Percentiles rank a stretch among this genome's conserved stretches.
phyloP scores from a whole-genome alignment of 2,329 filamentous ascomycete genomes.

The Chaetomiaceae sp. region DNA sequence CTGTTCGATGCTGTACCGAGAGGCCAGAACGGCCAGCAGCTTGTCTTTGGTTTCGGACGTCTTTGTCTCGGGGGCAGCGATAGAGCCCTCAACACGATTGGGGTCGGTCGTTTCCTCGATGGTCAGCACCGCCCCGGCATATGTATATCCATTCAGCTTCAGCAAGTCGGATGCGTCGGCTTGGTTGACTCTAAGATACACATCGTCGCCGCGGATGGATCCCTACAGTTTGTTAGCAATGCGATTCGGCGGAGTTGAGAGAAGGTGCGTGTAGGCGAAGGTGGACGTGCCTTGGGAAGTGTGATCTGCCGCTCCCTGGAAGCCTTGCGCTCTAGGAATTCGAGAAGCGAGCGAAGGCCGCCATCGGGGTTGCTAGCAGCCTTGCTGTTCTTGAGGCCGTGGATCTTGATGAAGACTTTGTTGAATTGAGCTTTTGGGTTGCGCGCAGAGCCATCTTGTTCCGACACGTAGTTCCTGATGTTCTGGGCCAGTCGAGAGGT shows the following conservation, averaged over 20 bases:
- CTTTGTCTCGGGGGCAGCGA: conserved; percentile 32
- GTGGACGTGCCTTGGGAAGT: conserved; percentile 72
- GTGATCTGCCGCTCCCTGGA: conserved; percentile 53
- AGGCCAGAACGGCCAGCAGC: conserved; percentile 65
- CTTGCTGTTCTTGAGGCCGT: conserved; percentile 65
- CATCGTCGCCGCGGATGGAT: conserved; percentile 57
- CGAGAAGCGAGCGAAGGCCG: conserved; percentile 59
- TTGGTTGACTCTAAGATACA: conserved; percentile 63
- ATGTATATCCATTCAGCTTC: conserved; percentile 64
- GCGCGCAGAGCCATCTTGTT: background rate
- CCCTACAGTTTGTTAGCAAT: conserved; percentile 30
- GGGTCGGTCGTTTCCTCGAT: conserved; percentile 45
- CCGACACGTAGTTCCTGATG: conserved; percentile 20
- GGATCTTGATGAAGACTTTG: conserved; percentile 44
- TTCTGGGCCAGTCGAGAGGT: conserved; percentile 23
- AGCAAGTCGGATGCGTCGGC: conserved; percentile 61
- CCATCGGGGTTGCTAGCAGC: conserved; percentile 62
- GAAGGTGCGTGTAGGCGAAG: background rate
- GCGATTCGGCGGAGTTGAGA: background rate
- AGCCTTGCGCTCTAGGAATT: conserved; percentile 69
- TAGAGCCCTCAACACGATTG: conserved; percentile 36
- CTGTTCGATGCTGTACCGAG: conserved; percentile 64
- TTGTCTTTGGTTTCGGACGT: conserved; percentile 58
- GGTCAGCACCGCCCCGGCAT: conserved; percentile 60
- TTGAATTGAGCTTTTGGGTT: conserved; percentile 27